phyloP scores from a whole-genome alignment of 2,329 filamentous ascomycete species.

The Daldinia sp. region DNA sequence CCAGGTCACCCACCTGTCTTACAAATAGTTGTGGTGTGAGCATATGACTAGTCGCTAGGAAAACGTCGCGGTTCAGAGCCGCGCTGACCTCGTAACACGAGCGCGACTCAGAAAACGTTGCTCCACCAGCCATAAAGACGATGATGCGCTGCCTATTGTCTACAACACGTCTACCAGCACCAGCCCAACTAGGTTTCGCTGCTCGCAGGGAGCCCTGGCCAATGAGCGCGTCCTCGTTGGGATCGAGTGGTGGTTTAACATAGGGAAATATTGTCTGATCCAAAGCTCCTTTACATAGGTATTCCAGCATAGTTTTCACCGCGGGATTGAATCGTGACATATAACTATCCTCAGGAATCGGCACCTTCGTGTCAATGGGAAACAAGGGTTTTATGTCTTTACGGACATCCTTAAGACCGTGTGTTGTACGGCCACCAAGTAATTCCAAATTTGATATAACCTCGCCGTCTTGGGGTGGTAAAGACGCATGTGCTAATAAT shows the following conservation, averaged over 20 bases:
- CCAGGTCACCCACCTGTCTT: slow-evolving; percentile 84
- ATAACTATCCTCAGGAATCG: slow-evolving; percentile 78
- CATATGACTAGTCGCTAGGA: slow-evolving; percentile 93
- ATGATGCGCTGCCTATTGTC: slow-evolving; percentile 93
- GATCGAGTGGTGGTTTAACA: slow-evolving; percentile 75
- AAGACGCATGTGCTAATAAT: slow-evolving; percentile 82
- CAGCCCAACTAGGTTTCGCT: slow-evolving; percentile 95
- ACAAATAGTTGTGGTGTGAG: slow-evolving; percentile 85
- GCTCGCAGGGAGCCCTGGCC: slow-evolving; percentile 84
- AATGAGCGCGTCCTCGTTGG: slow-evolving; percentile 68
- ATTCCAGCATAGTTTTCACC: slow-evolving; percentile 85
- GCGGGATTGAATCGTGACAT: slow-evolving; percentile 89
- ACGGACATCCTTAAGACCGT: slow-evolving; percentile 79
- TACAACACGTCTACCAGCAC: slow-evolving; percentile 76
- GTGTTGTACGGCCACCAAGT: slow-evolving; percentile 79
- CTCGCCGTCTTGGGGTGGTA: slow-evolving; percentile 79
- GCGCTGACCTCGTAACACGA: slow-evolving; percentile 88
- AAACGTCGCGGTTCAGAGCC: slow-evolving; percentile 81
- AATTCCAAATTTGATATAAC: slow-evolving; percentile 83
- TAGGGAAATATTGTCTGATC: slow-evolving; percentile 78
- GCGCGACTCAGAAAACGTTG: slow-evolving; percentile 90
- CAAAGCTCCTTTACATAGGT: slow-evolving; percentile 74
- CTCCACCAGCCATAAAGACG: slow-evolving; percentile 94
- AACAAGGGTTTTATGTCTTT: slow-evolving; percentile 77
- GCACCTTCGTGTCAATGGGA: slow-evolving; percentile 69